These are phyloP conservation scores for Stenogyne calaminthoides DNA, from an alignment of 305 asterid species.

Conservation along the genomic window DNA sequence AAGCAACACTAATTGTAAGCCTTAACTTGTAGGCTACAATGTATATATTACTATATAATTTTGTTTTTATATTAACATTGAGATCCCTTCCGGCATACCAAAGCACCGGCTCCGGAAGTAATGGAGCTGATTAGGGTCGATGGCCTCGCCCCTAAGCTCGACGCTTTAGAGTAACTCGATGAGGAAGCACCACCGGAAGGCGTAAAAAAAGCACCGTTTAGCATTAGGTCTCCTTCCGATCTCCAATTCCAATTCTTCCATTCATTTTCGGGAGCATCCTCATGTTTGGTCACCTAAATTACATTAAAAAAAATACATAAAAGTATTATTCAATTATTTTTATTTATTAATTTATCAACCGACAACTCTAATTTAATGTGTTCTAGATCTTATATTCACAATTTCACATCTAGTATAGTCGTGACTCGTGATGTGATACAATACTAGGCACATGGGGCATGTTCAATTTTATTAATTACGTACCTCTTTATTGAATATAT, in stretches of 20 bases:
- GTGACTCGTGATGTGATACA: too few species aligned
- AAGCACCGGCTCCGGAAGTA: slow-evolving; percentile 52
- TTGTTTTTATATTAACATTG: slow-evolving; percentile 37
- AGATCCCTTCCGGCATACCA: slow-evolving; percentile 54
- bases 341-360: not conserved
- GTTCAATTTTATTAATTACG: not conserved
- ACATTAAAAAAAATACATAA: too few species aligned
- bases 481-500: slow-evolving; percentile 60
- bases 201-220: slow-evolving; percentile 70
- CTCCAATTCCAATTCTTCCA: slow-evolving; percentile 89
- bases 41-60: not conserved
- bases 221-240: slow-evolving; percentile 73
- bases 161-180: slow-evolving; percentile 68
- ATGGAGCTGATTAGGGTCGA: slow-evolving; percentile 54
- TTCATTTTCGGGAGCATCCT: slow-evolving; percentile 57
- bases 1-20: not conserved
- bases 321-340: not conserved
- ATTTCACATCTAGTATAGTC: too few species aligned
- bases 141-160: slow-evolving; percentile 71
- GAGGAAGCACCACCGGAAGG: slow-evolving; percentile 58
- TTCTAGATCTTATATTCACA: too few species aligned
- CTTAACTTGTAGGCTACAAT: not conserved
- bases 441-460: not conserved
- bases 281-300: slow-evolving; percentile 68
- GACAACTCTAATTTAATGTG: too few species aligned